Evolutionary conservation across 2,329 filamentous ascomycete genomes (phyloP), one percentile per base, ranked within the genome.

Genomic region (Penicillium sp.): DNA sequence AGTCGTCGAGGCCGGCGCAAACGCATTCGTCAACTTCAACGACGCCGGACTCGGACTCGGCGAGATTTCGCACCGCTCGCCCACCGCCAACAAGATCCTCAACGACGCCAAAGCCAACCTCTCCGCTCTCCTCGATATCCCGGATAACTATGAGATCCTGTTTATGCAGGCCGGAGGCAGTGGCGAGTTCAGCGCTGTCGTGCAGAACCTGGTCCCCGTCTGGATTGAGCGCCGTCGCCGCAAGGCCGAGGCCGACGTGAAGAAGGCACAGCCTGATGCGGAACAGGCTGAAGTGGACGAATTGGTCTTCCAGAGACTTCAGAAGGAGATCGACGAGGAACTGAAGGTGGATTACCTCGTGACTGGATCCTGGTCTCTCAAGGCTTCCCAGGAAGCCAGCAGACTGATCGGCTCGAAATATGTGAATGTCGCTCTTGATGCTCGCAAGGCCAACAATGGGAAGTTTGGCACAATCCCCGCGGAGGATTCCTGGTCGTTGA

Each of bases 341-440:
- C 78, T 97, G 64, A 89, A 88, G 77, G 73, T 95, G 42, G 93
- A 97, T 76, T 97, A 97, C 75, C 76, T 97, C 44, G 85, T 97
- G 52, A 97, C 93, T 4, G 93, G 93, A 52, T 86, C 88, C 52
- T 97, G 92, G 90, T 95, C 90, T 18, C 80, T 90, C 63, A 97
- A 97, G 78, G 92, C 92, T 13, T 87, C 85, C 35, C 88, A 92
- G 72, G 93, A 97, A 76, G 92, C 89, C 4, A 81, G 81, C 56
- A 82, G 92, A 52, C 79, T 97, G 10, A 73, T 96, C 2, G 92
- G 93, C 20, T 74, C 86, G 2, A 85, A 92, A 71, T 73, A 75
- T 53, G 88, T 96, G 74, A 96, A 97, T 72, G 77, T 96, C 32
- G 92, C 83, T 11, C 77, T 86, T 13, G 91, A 96, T 74, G 66